Conservation (phyloP, 1,284 basidiomycete genomes). For the Microbotryum intermedium region DNA sequence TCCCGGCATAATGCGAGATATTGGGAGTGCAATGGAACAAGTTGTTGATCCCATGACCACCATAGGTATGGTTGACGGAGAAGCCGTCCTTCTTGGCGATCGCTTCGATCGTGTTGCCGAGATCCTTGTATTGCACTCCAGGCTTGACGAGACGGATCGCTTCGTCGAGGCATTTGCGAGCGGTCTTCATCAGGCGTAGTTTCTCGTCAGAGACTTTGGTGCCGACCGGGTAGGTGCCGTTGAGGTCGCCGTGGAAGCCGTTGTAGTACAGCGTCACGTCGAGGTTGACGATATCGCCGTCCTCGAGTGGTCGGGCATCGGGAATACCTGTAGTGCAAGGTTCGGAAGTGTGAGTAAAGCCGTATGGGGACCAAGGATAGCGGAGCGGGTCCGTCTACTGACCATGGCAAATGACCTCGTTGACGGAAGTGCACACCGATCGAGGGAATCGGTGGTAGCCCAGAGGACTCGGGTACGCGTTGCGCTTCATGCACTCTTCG, state of each 20-base stretch:
- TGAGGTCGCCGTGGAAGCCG: conserved; percentile 76
- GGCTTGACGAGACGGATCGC: conserved; percentile 47
- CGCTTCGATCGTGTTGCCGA: conserved; percentile 54
- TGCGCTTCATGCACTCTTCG: conserved; percentile 79
- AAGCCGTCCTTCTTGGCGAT: conserved; percentile 70
- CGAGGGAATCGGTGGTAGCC: conserved; percentile 92
- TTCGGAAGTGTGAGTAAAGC: not conserved
- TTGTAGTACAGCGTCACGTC: conserved; percentile 60
- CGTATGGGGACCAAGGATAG: conserved; percentile 19
- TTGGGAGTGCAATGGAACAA: conserved; percentile 52
- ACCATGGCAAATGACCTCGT: conserved; percentile 90
- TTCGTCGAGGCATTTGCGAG: conserved; percentile 71
- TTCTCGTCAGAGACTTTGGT: conserved; percentile 50
- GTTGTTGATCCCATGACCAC: conserved; percentile 81
- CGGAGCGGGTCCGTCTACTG: too few species aligned
- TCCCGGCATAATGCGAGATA: conserved; percentile 65
- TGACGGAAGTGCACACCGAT: conserved; percentile 89
- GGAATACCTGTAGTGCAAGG: conserved; percentile 57
- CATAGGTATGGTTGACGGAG: conserved; percentile 60
- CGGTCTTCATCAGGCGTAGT: conserved; percentile 60
- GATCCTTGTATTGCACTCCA: conserved; percentile 43
- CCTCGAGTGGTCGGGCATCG: conserved; percentile 70
- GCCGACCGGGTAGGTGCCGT: conserved; percentile 47
- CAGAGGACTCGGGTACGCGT: conserved; percentile 87
- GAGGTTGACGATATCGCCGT: conserved; percentile 90